phyloP scores from a whole-genome alignment of 768 basidiomycete species.

The Clitopilus hobsonii region DNA sequence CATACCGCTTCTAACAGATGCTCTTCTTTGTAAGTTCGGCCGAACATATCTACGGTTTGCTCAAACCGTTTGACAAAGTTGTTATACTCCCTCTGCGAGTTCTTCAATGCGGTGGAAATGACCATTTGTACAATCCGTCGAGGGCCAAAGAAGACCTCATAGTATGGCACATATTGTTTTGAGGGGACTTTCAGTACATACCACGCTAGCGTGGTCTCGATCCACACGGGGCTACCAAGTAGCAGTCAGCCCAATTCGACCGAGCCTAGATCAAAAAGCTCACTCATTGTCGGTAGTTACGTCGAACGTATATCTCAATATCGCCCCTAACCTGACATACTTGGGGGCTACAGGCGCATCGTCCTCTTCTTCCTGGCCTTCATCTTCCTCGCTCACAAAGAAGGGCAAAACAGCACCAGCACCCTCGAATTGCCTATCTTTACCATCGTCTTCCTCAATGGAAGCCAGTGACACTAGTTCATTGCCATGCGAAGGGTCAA shows the following conservation, averaged over 20 bases:
- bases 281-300: conserved; percentile 48
- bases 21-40: conserved; percentile 24
- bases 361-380: conserved; percentile 35
- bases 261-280: conserved; percentile 17
- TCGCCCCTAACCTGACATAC: conserved; percentile 40
- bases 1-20: conserved; percentile 29
- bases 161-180: conserved; percentile 35
- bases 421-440: conserved; percentile 41
- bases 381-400: conserved; percentile 55
- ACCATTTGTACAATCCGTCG: conserved; percentile 49
- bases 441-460: conserved; percentile 38
- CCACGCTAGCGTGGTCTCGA: conserved; percentile 62
- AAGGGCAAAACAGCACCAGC: conserved; percentile 48
- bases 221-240: conserved; percentile 49
- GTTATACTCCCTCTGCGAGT: conserved; percentile 22
- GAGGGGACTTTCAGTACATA: conserved; percentile 54
- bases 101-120: conserved; percentile 26
- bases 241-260: conserved; percentile 1
- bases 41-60: conserved; percentile 29
- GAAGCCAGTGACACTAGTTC: conserved; percentile 43
- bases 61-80: conserved; percentile 31
- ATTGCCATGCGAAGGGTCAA: conserved; percentile 43
- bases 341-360: conserved; percentile 14
- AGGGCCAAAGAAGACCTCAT: conserved; percentile 44
- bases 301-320: conserved; percentile 47